Evolutionary conservation across 169 alveolate species (phyloP).

Genomic region (Nephromyces sp.): DNA sequence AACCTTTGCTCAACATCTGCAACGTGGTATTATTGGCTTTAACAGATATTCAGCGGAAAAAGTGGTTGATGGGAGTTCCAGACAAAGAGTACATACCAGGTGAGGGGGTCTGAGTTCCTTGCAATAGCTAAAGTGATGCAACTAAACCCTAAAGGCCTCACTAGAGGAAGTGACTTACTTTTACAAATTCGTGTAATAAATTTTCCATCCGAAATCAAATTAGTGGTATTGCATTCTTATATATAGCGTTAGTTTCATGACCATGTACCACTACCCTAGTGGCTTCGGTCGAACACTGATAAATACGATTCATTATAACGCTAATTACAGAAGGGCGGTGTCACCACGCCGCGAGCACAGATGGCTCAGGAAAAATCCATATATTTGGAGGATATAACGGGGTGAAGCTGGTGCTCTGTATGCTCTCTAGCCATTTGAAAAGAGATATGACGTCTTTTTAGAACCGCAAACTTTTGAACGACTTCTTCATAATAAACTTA

Average conservation of each 20-base stretch:
- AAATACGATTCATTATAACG: background rate
- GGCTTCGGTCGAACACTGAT: background rate
- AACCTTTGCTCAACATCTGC: too few relatives aligned
- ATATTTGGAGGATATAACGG: constrained; percentile 35
- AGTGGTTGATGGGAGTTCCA: background rate
- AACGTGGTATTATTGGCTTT: background rate
- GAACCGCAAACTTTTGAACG: constrained; percentile 29
- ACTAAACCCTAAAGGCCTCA: background rate
- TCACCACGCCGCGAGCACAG: constrained; percentile 37
- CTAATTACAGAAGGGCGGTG: constrained; percentile 25
- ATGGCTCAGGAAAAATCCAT: constrained; percentile 26
- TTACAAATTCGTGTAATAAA: too few relatives aligned
- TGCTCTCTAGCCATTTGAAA: background rate
- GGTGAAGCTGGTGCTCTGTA: background rate
- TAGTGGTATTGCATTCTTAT: background rate
- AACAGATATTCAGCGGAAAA: background rate
- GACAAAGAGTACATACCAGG: background rate
- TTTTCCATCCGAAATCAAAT: background rate
- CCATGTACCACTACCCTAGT: background rate
- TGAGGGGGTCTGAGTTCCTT: background rate
- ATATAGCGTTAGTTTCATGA: background rate
- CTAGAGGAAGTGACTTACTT: background rate
- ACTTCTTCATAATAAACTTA: constrained; percentile 23
- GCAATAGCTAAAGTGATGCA: background rate
- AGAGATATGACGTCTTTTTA: background rate